A percentile compares a stretch with the other conserved stretches of the same genome.
Evolutionary conservation across 164 flowering plant species (phyloP).

Genomic region (Dillenia suffruticosa): DNA sequence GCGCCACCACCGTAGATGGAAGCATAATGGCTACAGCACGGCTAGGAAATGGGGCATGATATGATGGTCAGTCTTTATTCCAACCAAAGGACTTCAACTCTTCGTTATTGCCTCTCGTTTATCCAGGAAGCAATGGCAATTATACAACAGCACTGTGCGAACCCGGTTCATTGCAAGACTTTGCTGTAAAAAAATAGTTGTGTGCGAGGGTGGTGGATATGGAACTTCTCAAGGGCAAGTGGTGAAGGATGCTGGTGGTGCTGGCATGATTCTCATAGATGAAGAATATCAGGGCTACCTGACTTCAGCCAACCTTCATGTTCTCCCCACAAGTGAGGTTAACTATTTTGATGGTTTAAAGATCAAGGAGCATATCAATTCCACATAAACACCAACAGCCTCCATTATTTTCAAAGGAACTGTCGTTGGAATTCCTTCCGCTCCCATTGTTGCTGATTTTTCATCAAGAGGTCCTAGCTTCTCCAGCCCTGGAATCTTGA

Average conservation of each 20-base stretch:
- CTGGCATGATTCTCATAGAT: conserved; percentile 52
- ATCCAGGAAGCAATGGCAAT: conserved; percentile 24
- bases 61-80: neutral
- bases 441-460: conserved; percentile 41
- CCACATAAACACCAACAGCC: conserved; percentile 31
- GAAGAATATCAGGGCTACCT: conserved; percentile 19
- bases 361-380: conserved; percentile 39
- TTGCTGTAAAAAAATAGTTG: conserved; percentile 28
- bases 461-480: conserved; percentile 53
- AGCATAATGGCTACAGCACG: neutral
- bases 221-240: conserved; percentile 31
- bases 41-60: neutral
- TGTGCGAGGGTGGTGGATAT: conserved; percentile 29
- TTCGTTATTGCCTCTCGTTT: conserved; percentile 26
- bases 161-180: conserved; percentile 16
- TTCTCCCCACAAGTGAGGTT: conserved; percentile 46
- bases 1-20: neutral
- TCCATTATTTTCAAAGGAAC: conserved; percentile 47
- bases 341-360: conserved; percentile 22
- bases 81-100: conserved; percentile 13
- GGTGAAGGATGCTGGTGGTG: conserved; percentile 49
- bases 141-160: conserved; percentile 12
- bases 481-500: conserved; percentile 40
- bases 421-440: conserved; percentile 19
- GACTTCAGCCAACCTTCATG: conserved; percentile 33